A percentile compares a stretch with the other conserved stretches of the same genome.
phyloP scores from a whole-genome alignment of 164 flowering plant genomes.

The Vitis rupestris region DNA sequence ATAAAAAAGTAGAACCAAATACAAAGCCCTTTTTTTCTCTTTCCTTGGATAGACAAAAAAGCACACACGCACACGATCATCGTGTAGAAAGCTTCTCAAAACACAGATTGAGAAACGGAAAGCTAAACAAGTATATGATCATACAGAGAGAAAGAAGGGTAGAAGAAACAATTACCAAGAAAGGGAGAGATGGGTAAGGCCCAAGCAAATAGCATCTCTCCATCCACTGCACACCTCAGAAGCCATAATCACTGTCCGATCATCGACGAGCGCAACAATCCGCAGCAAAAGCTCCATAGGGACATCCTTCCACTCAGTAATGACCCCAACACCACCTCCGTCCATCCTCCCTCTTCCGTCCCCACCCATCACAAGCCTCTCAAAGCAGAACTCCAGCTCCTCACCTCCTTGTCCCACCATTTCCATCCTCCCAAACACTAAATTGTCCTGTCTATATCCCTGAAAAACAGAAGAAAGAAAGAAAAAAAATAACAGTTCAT shows the following conservation, averaged over 20 bases:
- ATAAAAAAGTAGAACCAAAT: no score
- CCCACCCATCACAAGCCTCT: constrained; percentile 56
- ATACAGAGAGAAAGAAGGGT: no score
- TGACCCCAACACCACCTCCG: constrained; percentile 18
- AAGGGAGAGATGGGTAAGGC: constrained; percentile 62
- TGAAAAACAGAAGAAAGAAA: neutral
- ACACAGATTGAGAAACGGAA: no score
- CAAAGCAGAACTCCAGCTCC: constrained; percentile 60
- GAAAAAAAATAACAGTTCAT: neutral
- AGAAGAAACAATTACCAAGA: neutral
- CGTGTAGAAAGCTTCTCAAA: no score
- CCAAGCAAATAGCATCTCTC: constrained; percentile 85
- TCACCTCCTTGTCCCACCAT: constrained; percentile 41
- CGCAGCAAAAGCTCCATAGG: constrained; percentile 92
- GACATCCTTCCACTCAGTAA: constrained; percentile 89
- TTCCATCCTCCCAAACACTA: constrained; percentile 2
- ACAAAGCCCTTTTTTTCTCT: no score
- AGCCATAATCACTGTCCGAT: constrained; percentile 68
- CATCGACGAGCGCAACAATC: constrained; percentile 78
- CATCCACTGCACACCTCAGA: constrained; percentile 94
- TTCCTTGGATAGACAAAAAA: no score
- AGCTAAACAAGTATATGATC: no score
- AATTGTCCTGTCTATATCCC: constrained; percentile 2
- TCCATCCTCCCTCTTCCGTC: constrained; percentile 37
- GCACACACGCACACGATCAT: no score